Base-by-base conservation (phyloP, 176 grass and related monocot species). In the Typha latifolia region DNA sequence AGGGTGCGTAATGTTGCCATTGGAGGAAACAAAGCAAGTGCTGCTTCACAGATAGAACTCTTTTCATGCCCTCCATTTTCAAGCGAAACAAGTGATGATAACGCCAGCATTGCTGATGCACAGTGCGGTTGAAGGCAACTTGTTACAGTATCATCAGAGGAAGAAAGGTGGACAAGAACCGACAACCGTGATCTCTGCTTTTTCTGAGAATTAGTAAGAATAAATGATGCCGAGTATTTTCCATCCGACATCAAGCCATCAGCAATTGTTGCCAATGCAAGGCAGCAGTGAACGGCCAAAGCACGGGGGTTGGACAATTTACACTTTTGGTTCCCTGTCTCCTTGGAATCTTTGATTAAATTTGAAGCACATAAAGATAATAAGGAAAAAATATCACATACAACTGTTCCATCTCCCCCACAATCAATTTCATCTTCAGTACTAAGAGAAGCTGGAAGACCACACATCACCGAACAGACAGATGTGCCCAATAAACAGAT, bases 301-400 rank as follows among this genome's bases (percentile, higher is more conserved):
- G 84, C 84, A 81, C 78, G 85, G 49, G 93, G 93, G 53, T 90
- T 97, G 62, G 85, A 92, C 34, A 97, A 72, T 69, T 89, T 96
- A 71, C 82, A 82, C 79, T 87, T 91, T 59, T 90, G 84, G 71
- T 82, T 84, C 51, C 72, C 51, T n/a, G 75, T 85, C 57, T 84
- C 85, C 72, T 77, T 84, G 12, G 85, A 84, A 48, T 92, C 93
- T 72, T 96, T 86, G 18, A 89, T 97, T 62, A 97, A 74, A 81
- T 80, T 86, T 57, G 88, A 82, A 59, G 85, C 88, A 70, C 93
- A 92, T 12, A 91, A 76, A 53, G 85, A 77, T 13, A 97, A 77
- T 49, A 97, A 70, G 2, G 83, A 82, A 79, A 97, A 97, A 63
- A 92, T 78, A 61, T 88, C 85, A 49, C 80, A 89, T 23, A 89